These are phyloP conservation scores for Hymenoscyphus infarciens DNA, from an alignment of 2,329 filamentous ascomycete genomes.

Conservation along the genomic window DNA sequence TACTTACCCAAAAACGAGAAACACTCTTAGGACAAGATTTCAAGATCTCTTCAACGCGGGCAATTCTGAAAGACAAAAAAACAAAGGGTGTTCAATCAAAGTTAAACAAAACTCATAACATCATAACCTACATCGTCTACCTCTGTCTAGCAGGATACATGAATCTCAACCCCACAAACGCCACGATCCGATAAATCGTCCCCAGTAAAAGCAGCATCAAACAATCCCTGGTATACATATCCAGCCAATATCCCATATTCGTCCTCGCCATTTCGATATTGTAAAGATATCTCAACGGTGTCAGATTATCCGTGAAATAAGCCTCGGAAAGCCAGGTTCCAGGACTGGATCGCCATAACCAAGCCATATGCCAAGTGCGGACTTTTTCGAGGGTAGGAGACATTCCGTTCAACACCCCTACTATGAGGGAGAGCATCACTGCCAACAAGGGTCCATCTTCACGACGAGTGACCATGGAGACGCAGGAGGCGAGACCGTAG, in stretches of 20 bases:
- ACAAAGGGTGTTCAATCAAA: not conserved
- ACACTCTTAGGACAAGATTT: too few relatives aligned
- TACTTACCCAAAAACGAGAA: too few relatives aligned
- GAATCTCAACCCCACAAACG: constrained; percentile 40
- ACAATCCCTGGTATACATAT: constrained; percentile 45
- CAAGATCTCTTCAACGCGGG: too few relatives aligned
- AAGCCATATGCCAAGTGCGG: constrained; percentile 49
- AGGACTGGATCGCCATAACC: constrained; percentile 53
- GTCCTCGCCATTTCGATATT: constrained; percentile 44
- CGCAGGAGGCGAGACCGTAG: constrained; percentile 50
- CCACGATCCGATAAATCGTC: constrained; percentile 43
- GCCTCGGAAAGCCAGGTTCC: constrained; percentile 55
- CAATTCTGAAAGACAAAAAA: not conserved
- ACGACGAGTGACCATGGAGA: constrained; percentile 52
- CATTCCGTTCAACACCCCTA: constrained; percentile 52
- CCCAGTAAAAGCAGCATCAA: constrained; percentile 43
- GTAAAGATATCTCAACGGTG: constrained; percentile 49
- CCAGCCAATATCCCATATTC: constrained; percentile 44
- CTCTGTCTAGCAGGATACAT: constrained; percentile 30
- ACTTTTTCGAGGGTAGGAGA: constrained; percentile 49
- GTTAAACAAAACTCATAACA: not conserved
- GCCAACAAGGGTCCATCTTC: constrained; percentile 56
- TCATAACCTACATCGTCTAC: constrained; percentile 6
- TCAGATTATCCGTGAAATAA: constrained; percentile 51
- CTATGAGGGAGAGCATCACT: constrained; percentile 51